Percentiles rank a stretch among this genome's conserved stretches.
Conservation (phyloP, 2,329 filamentous ascomycete species). For the Fusarium beomiforme region DNA sequence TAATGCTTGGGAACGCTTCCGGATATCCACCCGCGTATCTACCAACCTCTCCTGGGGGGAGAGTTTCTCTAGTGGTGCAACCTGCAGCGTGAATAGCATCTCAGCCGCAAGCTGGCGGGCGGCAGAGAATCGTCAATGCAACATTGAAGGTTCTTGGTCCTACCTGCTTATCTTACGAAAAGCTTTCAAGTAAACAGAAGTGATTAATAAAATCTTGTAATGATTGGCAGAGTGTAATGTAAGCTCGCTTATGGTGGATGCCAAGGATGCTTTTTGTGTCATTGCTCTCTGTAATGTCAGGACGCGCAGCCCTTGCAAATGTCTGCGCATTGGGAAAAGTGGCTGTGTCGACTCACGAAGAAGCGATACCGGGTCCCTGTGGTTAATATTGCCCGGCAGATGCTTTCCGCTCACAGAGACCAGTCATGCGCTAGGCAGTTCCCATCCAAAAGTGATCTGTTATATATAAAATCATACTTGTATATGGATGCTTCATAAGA, state of each 20-base stretch:
- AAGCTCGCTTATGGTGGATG: neutral
- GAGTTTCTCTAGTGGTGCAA: neutral
- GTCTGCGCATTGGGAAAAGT: neutral
- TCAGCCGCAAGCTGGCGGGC: neutral
- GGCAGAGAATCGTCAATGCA: neutral
- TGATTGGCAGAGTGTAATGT: neutral
- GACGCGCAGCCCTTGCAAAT: neutral
- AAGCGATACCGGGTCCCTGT: neutral
- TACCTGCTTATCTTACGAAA: neutral
- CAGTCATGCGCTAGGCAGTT: accelerated
- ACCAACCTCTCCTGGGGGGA: no score
- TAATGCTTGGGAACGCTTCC: neutral
- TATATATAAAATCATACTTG: neutral
- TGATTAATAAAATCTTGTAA: neutral
- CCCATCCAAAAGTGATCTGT: neutral
- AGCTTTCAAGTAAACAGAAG: neutral
- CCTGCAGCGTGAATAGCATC: neutral
- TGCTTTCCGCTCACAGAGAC: neutral
- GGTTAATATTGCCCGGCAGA: neutral
- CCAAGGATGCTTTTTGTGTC: neutral
- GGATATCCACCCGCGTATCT: no score
- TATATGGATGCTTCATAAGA: neutral
- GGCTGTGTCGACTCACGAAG: neutral
- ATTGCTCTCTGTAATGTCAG: no score
- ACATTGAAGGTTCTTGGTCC: neutral